Evolutionary conservation across 164 flowering plant genomes (phyloP).

Genomic region (Stephania cephalantha): DNA sequence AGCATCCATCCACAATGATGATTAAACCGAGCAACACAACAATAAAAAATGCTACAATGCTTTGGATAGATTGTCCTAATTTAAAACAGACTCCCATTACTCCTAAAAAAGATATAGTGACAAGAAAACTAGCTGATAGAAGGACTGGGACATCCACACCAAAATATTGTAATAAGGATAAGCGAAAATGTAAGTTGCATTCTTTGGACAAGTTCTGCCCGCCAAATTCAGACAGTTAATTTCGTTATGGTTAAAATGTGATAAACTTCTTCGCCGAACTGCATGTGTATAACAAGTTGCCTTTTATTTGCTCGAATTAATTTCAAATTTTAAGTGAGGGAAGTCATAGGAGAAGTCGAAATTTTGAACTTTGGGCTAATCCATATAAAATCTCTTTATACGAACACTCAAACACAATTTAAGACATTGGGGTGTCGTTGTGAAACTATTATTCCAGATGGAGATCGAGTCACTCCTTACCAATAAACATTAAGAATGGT

Average conservation of each 20-base stretch:
- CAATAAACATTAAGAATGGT: too few relatives aligned
- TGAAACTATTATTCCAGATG: too few relatives aligned
- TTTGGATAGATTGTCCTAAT: slow-evolving; percentile 89
- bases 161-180: slow-evolving; percentile 85
- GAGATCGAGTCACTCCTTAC: too few relatives aligned
- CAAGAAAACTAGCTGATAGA: slow-evolving; percentile 10
- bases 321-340: too few relatives aligned
- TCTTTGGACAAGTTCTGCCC: too few relatives aligned
- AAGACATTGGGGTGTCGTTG: too few relatives aligned
- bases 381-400: too few relatives aligned
- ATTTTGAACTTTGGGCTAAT: too few relatives aligned
- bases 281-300: not conserved
- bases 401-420: too few relatives aligned
- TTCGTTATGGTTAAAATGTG: not conserved
- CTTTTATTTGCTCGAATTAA: not conserved
- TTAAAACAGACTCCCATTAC: slow-evolving; percentile 17
- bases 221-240: too few relatives aligned
- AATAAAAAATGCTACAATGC: slow-evolving; percentile 89
- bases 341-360: too few relatives aligned
- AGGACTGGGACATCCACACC: slow-evolving; percentile 25
- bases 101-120: slow-evolving; percentile 3
- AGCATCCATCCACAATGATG: slow-evolving; percentile 99
- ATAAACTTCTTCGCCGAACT: not conserved
- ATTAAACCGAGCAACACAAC: slow-evolving; percentile 96
- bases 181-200: slow-evolving; percentile 39